Percentiles rank a stretch among this genome's conserved stretches.
Conservation (phyloP, 2,329 filamentous ascomycete species). For the Scytalidium sp. region DNA sequence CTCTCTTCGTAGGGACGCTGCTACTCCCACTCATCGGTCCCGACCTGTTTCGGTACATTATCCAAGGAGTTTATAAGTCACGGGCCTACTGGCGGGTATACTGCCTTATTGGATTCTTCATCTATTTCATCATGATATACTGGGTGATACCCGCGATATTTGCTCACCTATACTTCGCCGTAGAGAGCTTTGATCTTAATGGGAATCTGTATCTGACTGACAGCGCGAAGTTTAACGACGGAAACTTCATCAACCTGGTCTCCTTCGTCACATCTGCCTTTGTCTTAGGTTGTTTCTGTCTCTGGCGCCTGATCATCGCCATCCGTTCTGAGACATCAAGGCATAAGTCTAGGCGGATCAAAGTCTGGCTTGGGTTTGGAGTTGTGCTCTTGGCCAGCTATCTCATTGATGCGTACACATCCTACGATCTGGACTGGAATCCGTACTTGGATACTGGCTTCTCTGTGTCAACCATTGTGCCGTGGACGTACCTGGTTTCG, state of each 20-base stretch:
- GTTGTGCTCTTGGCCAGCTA: neutral
- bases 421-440: neutral
- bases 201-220: neutral
- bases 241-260: neutral
- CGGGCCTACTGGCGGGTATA: neutral
- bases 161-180: neutral
- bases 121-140: neutral
- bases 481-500: neutral
- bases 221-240: neutral
- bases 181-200: neutral
- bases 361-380: neutral
- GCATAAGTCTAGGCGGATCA: neutral
- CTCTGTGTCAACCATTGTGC: neutral
- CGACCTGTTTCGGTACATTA: neutral
- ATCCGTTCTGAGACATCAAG: neutral
- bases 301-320: neutral
- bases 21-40: conserved; percentile 4
- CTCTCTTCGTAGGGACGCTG: neutral
- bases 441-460: neutral
- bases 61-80: neutral
- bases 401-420: neutral
- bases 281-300: neutral
- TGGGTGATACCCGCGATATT: neutral
- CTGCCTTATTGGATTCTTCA: neutral
- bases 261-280: neutral